Base-by-base conservation (phyloP, 352 stramenopile species). In the Achlya hypogyna region DNA sequence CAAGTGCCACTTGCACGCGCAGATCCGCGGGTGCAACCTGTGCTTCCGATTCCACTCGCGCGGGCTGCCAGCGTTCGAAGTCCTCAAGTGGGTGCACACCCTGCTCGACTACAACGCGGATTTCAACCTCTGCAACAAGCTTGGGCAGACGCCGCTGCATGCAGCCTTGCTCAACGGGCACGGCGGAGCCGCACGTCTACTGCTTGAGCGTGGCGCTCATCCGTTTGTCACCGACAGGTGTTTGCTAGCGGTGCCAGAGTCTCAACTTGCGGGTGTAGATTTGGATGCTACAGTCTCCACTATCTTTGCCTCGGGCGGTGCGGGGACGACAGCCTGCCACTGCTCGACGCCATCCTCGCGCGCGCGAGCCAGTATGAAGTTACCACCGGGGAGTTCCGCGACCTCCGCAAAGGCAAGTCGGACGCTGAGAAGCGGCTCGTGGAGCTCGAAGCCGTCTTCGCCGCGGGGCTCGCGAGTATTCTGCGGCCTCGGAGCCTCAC, bases 301-400 rank as follows among this genome's bases (percentile, higher is more conserved):
- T 93, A 88, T 59, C 78, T 78, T 0, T 89, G 78, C 31, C 66
- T 88, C 8, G 82, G 79, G 1, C 78, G 89, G 34, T 88, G 81
- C 56, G 65, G 53, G 1, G 51, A 51, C 22, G 66, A 47, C 28
- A 72, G 78, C 8, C 28, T 86, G 2, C 63, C 73, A 10, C 53
- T 88, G 5, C 43, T 80, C 0, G 51, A 73, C 4, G 51, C 74
- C 6, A 59, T 92, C 18, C 59, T 89, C 2, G 42, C 67, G 0
- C 49, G 71, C 18, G 52, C 70, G 0, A 2, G 60, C 0, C 75
- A 72, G 27, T 74, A 77, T 40, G 62, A 75, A 0, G 62, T 82
- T 2, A 35, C 62, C 1, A 14, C 65, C 10, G 81, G 78, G 8
- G n/a, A 59, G 27, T 74, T 86, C 62, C 38, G 38, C 1, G 84